Evolutionary conservation across 106 monocot species (phyloP), one percentile per base, ranked within the genome.

Genomic region (Posidonia australis): DNA sequence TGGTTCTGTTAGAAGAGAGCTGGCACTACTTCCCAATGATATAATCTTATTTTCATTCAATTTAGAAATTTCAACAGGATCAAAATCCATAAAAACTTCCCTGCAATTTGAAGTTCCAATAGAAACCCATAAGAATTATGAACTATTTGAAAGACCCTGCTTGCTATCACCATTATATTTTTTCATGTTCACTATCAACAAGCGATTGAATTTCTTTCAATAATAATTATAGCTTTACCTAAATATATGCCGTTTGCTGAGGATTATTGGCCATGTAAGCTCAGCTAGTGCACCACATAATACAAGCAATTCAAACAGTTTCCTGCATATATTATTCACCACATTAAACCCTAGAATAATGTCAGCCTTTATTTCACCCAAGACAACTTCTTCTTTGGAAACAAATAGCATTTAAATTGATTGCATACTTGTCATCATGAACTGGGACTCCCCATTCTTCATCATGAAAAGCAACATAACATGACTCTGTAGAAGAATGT

Each of bases 371-470:
- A 66, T 22, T 51, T 51, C 64, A 51, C 22, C 64, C 14, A 66
- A 25, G 14, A 49, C 13, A 3, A 19, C 49, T 19, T 49, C 14
- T n/a, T 19, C 1, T 17, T 12, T 17, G 13, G 16, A 42, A 23
- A 62, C 20, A 13, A 46, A 28, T 13, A 47, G 18, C 25, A 23
- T 51, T 27, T 31, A 30, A 19, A 27, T 53, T 21, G 31, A 27
- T 68, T 54, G 32, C 51, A n/a, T 74, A 75, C 75, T 68, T 75
- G 54, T 75, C 75, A 44, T 68, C 68, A 44, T 75, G 75, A 54
- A 68, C 68, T 17, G 75, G 75, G 19, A 75, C 62, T 27, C 75
- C 74, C 75, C 75, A 75, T 54, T 75, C 75, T 25, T 75, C 68
- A 55, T 75, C 75, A 51, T 68, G 75, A 68, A 75, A 75, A 25